Evolutionary conservation across 371 early-diverging fungal genomes (phyloP).

Genomic region (Blakeslea trispora): DNA sequence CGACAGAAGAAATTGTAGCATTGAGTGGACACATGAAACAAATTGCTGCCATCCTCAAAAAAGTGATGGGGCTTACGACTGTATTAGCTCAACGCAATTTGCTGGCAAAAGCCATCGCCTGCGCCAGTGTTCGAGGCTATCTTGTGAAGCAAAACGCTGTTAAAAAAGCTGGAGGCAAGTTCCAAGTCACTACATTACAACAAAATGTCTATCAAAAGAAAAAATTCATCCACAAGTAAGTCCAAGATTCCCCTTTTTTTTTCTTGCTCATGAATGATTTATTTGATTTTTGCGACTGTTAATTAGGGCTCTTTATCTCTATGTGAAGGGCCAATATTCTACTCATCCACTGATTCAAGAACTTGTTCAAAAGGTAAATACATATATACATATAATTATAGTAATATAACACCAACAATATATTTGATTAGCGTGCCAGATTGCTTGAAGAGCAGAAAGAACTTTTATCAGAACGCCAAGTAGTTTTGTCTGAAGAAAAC

Average conservation of each 20-base stretch:
- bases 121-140: slow-evolving; percentile 35
- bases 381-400: background rate
- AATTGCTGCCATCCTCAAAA: slow-evolving; percentile 34
- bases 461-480: slow-evolving; percentile 64
- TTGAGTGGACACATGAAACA: slow-evolving; percentile 36
- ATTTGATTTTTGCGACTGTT: background rate
- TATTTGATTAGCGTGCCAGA: slow-evolving; percentile 41
- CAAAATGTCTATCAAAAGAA: slow-evolving; percentile 36
- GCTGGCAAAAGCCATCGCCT: slow-evolving; percentile 38
- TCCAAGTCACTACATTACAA: slow-evolving; percentile 26
- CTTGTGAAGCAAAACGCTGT: slow-evolving; percentile 16
- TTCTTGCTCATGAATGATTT: background rate
- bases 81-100: slow-evolving; percentile 38
- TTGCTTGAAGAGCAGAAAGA: slow-evolving; percentile 67
- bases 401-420: too few relatives aligned
- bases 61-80: slow-evolving; percentile 14
- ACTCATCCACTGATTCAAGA: slow-evolving; percentile 8
- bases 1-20: slow-evolving; percentile 33
- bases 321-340: slow-evolving; percentile 11
- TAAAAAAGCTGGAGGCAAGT: slow-evolving; percentile 12
- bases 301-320: slow-evolving; percentile 24
- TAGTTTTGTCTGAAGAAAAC: slow-evolving; percentile 58
- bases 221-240: slow-evolving; percentile 24
- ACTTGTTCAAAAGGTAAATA: slow-evolving; percentile 21
- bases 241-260: background rate